These are phyloP conservation scores for Bipolaris gigantea DNA, from an alignment of 2,329 filamentous ascomycete genomes.

Conservation along the genomic window DNA sequence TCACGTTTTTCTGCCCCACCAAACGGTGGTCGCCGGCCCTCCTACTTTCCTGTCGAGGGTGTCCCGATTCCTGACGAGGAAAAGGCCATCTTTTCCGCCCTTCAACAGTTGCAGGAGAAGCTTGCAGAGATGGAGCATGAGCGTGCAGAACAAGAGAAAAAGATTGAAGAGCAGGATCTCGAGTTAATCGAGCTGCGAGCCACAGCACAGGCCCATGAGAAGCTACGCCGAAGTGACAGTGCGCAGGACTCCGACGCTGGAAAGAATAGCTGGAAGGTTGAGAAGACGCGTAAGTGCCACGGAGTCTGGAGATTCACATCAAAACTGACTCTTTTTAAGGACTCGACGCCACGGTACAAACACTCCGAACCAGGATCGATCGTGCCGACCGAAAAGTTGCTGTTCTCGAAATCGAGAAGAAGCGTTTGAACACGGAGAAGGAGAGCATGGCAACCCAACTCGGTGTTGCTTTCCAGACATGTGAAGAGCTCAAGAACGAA, in stretches of 20 bases:
- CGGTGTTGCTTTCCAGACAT: slow-evolving; percentile 62
- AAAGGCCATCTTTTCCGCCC: slow-evolving; percentile 63
- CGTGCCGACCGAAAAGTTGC: slow-evolving; percentile 64
- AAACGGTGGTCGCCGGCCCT: slow-evolving; percentile 31
- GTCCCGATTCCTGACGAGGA: slow-evolving; percentile 63
- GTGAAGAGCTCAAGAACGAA: slow-evolving; percentile 54
- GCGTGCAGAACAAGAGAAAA: slow-evolving; percentile 55
- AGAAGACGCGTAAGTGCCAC: slow-evolving; percentile 59
- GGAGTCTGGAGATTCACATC: neutral
- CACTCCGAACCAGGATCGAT: slow-evolving; percentile 64
- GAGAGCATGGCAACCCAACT: slow-evolving; percentile 67
- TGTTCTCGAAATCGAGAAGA: slow-evolving; percentile 64
- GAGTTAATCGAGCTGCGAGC: slow-evolving; percentile 56
- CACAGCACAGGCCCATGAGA: slow-evolving; percentile 49
- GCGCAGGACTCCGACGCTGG: slow-evolving; percentile 53
- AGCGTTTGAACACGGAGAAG: slow-evolving; percentile 64
- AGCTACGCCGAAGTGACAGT: slow-evolving; percentile 50
- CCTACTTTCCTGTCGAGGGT: slow-evolving; percentile 54
- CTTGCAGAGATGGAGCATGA: slow-evolving; percentile 59
- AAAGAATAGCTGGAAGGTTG: slow-evolving; percentile 44
- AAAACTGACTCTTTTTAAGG: slow-evolving; percentile 48
- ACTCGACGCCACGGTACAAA: slow-evolving; percentile 62
- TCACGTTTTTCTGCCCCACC: slow-evolving; percentile 59
- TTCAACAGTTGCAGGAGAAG: slow-evolving; percentile 61
- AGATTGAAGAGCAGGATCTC: slow-evolving; percentile 55